phyloP scores from a whole-genome alignment of 1,284 basidiomycete genomes.

The Naganishia sp. region DNA sequence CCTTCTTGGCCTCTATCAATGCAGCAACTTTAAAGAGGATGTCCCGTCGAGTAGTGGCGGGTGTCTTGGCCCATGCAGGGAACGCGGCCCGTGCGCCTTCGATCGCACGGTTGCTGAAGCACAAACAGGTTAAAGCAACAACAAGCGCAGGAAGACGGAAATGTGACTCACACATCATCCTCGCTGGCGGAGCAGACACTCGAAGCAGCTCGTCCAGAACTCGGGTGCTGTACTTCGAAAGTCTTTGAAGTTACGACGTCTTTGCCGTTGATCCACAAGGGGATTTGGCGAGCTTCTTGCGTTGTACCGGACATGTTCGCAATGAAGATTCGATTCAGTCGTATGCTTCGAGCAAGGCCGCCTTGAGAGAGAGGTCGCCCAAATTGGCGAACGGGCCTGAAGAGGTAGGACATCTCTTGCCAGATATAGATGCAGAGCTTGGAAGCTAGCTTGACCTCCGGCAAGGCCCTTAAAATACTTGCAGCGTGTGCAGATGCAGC shows the following conservation, averaged over 20 bases:
- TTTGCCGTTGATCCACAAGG: conserved; percentile 30
- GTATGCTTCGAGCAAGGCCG: too few species aligned
- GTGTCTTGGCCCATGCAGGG: conserved; percentile 26
- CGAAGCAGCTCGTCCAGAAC: conserved; percentile 12
- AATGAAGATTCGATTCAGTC: background rate
- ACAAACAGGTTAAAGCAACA: background rate
- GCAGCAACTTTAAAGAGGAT: conserved; percentile 30
- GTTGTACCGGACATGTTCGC: conserved; percentile 10
- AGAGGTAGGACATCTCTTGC: too few species aligned
- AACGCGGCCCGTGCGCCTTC: conserved; percentile 30
- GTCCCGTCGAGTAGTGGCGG: conserved; percentile 27
- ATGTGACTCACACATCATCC: conserved; percentile 24
- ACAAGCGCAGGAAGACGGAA: background rate
- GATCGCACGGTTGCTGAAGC: conserved; percentile 19
- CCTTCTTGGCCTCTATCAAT: conserved; percentile 22
- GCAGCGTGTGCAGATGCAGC: too few species aligned
- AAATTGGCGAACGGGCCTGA: too few species aligned
- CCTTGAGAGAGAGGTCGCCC: too few species aligned
- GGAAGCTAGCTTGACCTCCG: too few species aligned
- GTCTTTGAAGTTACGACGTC: conserved; percentile 21
- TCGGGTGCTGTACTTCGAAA: conserved; percentile 30
- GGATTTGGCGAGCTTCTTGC: conserved; percentile 23
- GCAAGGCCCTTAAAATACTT: too few species aligned
- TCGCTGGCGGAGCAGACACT: conserved; percentile 16
- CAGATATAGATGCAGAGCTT: too few species aligned